Base-by-base conservation (phyloP, 2,329 filamentous ascomycete genomes). In the Xylaria sp. region DNA sequence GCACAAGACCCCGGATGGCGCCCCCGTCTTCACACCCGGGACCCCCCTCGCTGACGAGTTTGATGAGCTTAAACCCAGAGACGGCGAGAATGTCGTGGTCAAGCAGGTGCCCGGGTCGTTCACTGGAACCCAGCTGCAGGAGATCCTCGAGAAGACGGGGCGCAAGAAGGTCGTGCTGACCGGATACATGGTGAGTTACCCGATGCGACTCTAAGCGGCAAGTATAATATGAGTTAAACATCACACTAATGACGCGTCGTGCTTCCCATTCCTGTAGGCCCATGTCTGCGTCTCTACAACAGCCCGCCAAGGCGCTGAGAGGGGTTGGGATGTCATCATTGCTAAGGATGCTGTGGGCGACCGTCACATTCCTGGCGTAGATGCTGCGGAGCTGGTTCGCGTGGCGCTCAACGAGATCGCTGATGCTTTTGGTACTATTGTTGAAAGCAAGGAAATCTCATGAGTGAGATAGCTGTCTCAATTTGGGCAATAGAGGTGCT, bases 221-320 rank as follows among this genome's bases (percentile, higher is more conserved):
- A 36, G 28, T 15, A 3, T 23, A 25, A 20, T 54, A 31, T 18
- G n/a, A 46, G 8, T 12, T 33, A 6, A 33, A 1, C 13, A 31
- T 54, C 15, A 15, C 31, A 33, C 58, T 67, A 33, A 67, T 48
- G 15, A 43, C 3, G 5, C 41, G 15, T 20, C n/a, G 12, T 23
- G 8, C 56, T 41, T 49, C 13, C 9, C 41, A 10, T 49, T 18
- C 2, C 13, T n/a, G 28, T 13, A 68, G 66, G 66, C 66, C 15
- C 66, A 68, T 36, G 66, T 68, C 15, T 68, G 66, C 23, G 66
- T 68, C 48, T 68, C 66, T 13, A 68, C 66, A 2, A 68, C 66
- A 9, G 66, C 66, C 13, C 66, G 66, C 4, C 66, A 68, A 20
- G 66, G 39, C 13, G 66, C 66, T 18, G 66, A 68, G 61, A 64